These are phyloP conservation scores for Centaurea solstitialis DNA, from an alignment of 129 eudicot species.

Conservation along the genomic window DNA sequence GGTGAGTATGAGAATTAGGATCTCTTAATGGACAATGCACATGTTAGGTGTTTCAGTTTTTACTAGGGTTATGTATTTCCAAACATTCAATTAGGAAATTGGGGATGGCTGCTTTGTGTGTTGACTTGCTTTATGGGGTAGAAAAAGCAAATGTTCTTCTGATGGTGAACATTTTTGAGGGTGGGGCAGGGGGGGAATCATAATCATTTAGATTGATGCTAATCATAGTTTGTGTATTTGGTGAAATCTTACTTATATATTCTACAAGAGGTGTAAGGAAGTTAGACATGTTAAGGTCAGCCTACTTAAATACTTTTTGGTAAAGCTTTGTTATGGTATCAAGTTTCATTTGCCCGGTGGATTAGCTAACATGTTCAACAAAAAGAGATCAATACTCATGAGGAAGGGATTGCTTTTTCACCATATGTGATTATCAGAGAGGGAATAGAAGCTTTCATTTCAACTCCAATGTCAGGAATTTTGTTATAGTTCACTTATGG, in stretches of 20 bases:
- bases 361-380: neutral
- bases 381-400: neutral
- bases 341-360: neutral
- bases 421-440: neutral
- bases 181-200: neutral
- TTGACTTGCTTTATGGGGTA: neutral
- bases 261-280: neutral
- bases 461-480: neutral
- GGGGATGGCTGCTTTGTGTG: neutral
- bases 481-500: neutral
- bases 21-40: neutral
- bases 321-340: slow-evolving; percentile 4
- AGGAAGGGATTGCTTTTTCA: neutral
- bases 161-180: neutral
- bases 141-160: neutral
- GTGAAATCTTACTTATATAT: neutral
- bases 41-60: neutral
- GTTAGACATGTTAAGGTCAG: slow-evolving; percentile 2
- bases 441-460: neutral
- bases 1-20: neutral
- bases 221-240: slow-evolving; percentile 7
- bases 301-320: neutral
- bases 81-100: neutral
- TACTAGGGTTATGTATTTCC: slow-evolving; percentile 19
- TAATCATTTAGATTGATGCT: neutral